These are phyloP conservation scores for Podospora pseudopauciseta DNA, from an alignment of 495 filamentous ascomycete genomes.

Conservation along the genomic window DNA sequence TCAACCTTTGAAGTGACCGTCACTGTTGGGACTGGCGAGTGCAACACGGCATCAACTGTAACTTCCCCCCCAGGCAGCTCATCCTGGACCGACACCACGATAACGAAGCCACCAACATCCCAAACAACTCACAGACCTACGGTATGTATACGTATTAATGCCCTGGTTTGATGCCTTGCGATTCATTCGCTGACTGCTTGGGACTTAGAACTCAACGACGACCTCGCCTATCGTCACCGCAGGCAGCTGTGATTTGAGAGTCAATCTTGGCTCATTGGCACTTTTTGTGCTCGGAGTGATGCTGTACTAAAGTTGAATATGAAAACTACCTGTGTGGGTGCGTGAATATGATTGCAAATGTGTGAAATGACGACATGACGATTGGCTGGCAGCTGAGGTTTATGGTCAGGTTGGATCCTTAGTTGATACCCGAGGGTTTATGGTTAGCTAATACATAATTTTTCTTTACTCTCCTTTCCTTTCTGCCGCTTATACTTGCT, in stretches of 20 bases:
- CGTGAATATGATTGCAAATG: neutral
- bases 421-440: too few species aligned
- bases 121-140: neutral
- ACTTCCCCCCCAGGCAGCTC: neutral
- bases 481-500: neutral
- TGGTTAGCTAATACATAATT: neutral
- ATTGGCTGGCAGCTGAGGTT: too few species aligned
- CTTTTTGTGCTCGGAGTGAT: neutral
- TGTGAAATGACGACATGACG: neutral
- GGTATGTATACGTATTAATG: neutral
- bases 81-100: slow-evolving; percentile 2
- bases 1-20: slow-evolving; percentile 15
- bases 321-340: neutral
- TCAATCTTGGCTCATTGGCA: neutral
- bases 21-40: slow-evolving; percentile 4
- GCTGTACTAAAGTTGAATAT: neutral
- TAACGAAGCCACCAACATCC: slow-evolving; percentile 1
- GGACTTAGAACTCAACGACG: neutral
- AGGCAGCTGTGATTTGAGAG: neutral
- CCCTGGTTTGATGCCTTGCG: neutral
- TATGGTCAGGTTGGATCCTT: too few species aligned
- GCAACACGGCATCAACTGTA: neutral
- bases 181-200: neutral
- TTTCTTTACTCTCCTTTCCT: neutral
- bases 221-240: neutral